A percentile compares a stretch with the other conserved stretches of the same genome.
Evolutionary conservation across 192 early-diverging fungal species (phyloP).

Genomic region (Umbelopsis sp.): DNA sequence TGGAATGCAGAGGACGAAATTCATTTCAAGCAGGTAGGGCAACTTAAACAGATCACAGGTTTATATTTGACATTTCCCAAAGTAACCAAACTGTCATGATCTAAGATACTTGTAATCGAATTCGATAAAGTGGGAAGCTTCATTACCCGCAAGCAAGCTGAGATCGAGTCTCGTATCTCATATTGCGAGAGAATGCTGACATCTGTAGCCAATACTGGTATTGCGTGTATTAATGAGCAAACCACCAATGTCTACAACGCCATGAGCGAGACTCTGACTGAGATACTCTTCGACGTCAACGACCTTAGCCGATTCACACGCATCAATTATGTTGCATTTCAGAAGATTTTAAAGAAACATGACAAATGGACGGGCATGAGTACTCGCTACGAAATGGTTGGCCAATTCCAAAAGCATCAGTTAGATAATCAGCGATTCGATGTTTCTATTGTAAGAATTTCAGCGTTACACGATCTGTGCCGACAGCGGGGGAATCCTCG

Average conservation of each 20-base stretch:
- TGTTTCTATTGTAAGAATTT: slow-evolving; percentile 35
- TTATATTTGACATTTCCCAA: no score
- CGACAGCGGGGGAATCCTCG: slow-evolving; percentile 23
- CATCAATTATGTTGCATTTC: slow-evolving; percentile 78
- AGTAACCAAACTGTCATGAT: no score
- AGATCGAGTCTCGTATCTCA: slow-evolving; percentile 10
- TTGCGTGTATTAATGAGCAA: slow-evolving; percentile 12
- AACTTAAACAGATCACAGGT: no score
- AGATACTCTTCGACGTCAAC: slow-evolving; percentile 71
- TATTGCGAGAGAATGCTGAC: slow-evolving; percentile 9
- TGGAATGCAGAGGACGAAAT: slow-evolving; percentile 28
- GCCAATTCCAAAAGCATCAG: slow-evolving; percentile 23
- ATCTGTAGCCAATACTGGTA: slow-evolving; percentile 2
- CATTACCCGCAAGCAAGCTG: slow-evolving; percentile 4
- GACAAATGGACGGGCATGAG: slow-evolving; percentile 73
- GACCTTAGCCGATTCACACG: slow-evolving; percentile 74
- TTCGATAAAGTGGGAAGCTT: slow-evolving; percentile 17
- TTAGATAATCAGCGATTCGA: slow-evolving; percentile 79
- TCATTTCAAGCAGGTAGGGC: slow-evolving; percentile 19
- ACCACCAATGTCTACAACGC: slow-evolving; percentile 26
- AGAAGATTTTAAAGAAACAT: slow-evolving; percentile 97
- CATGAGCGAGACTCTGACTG: slow-evolving; percentile 60
- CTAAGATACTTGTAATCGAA: slow-evolving; percentile 6
- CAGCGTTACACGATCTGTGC: slow-evolving; percentile 35
- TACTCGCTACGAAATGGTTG: slow-evolving; percentile 1